Evolutionary conservation across 2,329 filamentous ascomycete species (phyloP).

Genomic region (Berkeleyomyces rouxiae): DNA sequence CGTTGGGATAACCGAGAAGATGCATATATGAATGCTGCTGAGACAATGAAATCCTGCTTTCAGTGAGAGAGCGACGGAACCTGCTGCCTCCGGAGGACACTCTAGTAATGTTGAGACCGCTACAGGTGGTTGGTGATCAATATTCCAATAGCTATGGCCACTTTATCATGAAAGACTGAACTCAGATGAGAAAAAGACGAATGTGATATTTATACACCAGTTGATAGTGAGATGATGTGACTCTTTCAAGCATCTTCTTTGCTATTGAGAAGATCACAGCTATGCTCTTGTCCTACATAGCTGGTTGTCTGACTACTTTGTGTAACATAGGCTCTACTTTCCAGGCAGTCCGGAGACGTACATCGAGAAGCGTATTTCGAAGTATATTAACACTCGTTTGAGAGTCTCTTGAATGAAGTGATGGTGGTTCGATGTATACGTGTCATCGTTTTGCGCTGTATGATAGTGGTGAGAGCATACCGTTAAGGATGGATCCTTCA

Average conservation of each 20-base stretch:
- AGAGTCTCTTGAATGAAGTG: too few relatives aligned
- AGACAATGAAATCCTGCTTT: background rate
- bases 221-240: too few relatives aligned
- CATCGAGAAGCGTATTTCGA: background rate
- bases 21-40: background rate
- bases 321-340: background rate
- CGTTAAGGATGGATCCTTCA: background rate
- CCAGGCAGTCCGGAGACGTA: background rate
- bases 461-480: background rate
- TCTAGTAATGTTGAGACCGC: too few relatives aligned
- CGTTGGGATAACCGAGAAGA: background rate
- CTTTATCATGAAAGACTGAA: too few relatives aligned
- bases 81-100: background rate
- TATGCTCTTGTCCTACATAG: background rate
- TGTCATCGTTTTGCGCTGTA: background rate
- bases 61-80: background rate
- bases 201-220: too few relatives aligned
- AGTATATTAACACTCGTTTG: background rate
- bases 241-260: too few relatives aligned
- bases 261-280: background rate
- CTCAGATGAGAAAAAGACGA: background rate
- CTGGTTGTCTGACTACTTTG: background rate
- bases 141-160: too few relatives aligned
- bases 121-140: too few relatives aligned
- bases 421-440: too few relatives aligned